Base-by-base conservation (phyloP, 495 filamentous ascomycete species). In the Durotheca rogersii region DNA sequence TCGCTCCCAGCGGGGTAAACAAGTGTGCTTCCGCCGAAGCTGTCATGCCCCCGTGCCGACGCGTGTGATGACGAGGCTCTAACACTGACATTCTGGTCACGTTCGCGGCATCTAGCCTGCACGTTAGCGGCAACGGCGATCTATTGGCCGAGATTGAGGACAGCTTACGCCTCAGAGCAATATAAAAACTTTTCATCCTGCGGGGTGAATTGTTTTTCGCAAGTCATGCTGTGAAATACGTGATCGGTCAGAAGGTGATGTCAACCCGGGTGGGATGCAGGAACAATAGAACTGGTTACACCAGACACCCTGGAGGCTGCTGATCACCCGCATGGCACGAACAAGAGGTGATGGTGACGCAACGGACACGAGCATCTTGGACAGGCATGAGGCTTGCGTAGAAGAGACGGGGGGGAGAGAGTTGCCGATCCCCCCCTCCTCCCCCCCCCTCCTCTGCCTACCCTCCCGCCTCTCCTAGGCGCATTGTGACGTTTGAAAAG, bases 131-230 rank as follows among this genome's bases (percentile, higher is more conserved):
- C 23, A 41, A 36, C 11, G 18, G 36, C 7, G 21, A 38, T 6
- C 42, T 27, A 66, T 56, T 66, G 56, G 61, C 53, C 47, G 57
- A 52, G 49, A 45, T 12, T 11, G 25, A 27, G 12, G 49, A 41
- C 37, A 30, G 37, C 74, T 71, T 67, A 76, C 72, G 66, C 58
- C 45, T 75, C 73, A 17, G 74, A 75, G 62, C 74, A 77, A 63
- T 77, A 77, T 44, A 76, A 44, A 32, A 62, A 62, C 37, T 64
- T 68, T 25, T 74, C 72, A 41, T 71, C 69, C 21, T 68, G 59
- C 38, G 71, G 67, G 47, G 69, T 51, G 53, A 76, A 76, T 51
- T 74, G 70, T 62, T 74, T 76, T 44, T 74, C 74, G 57, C 74
- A 77, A n/a, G 69, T 69, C 74, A 77, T 77, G 62, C 74, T 77